These are phyloP conservation scores for Grosmannia clavigera DNA, from an alignment of 2,329 filamentous ascomycete genomes.

Conservation along the genomic window DNA sequence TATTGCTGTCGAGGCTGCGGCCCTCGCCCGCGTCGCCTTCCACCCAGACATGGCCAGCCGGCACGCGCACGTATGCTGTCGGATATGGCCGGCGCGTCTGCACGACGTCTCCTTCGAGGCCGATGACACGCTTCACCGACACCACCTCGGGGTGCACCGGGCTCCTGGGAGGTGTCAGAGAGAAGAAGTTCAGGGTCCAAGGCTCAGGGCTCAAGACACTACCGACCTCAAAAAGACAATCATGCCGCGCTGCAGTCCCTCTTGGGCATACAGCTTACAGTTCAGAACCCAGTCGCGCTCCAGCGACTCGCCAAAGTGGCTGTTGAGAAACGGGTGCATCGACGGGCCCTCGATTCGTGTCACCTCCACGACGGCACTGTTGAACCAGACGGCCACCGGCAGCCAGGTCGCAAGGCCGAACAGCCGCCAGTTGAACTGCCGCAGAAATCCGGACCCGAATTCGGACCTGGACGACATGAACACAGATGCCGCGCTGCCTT, in stretches of 20 bases:
- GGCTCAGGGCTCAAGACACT: background rate
- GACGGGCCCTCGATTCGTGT: constrained; percentile 48
- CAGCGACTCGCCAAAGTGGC: constrained; percentile 45
- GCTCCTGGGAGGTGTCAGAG: constrained; percentile 34
- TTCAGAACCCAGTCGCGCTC: constrained; percentile 44
- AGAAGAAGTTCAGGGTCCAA: background rate
- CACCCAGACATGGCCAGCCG: constrained; percentile 82
- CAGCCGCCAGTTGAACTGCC: constrained; percentile 31
- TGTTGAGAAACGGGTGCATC: constrained; percentile 70
- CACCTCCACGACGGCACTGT: constrained; percentile 46
- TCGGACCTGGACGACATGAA: background rate
- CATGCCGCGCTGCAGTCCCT: constrained; percentile 56
- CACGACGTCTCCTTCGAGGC: constrained; percentile 66
- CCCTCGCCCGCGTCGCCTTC: constrained; percentile 73
- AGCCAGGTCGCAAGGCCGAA: constrained; percentile 47
- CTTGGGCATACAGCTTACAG: constrained; percentile 44
- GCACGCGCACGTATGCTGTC: constrained; percentile 47
- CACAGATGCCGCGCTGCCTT: background rate
- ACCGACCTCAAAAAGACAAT: constrained; percentile 57
- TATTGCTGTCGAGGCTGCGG: constrained; percentile 72
- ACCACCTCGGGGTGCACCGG: constrained; percentile 57
- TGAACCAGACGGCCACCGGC: constrained; percentile 49
- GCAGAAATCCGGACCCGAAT: constrained; percentile 19
- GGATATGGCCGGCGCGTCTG: constrained; percentile 51
- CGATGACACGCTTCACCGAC: constrained; percentile 74